Conservation (phyloP, 2,329 filamentous ascomycete genomes). For the Scolecobasidium constrictum region DNA sequence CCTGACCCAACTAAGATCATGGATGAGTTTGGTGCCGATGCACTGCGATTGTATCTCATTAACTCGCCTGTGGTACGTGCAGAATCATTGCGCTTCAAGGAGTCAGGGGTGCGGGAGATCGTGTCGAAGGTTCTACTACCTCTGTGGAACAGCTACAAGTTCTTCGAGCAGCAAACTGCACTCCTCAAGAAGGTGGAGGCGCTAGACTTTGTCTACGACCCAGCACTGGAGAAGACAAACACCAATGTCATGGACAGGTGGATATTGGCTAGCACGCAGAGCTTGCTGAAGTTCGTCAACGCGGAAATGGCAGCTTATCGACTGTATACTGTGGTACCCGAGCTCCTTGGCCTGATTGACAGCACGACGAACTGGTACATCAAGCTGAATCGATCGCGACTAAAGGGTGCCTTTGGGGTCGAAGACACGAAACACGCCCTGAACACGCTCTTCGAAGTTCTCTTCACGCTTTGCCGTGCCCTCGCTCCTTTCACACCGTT, state of each 20-base stretch:
- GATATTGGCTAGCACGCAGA: constrained; percentile 89
- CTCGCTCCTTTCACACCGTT: constrained; percentile 94
- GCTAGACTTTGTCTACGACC: constrained; percentile 69
- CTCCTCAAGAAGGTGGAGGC: constrained; percentile 77
- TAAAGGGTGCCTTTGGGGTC: constrained; percentile 81
- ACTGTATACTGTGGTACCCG: constrained; percentile 79
- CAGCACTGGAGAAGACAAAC: constrained; percentile 62
- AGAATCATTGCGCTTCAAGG: constrained; percentile 84
- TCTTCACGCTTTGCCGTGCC: constrained; percentile 78
- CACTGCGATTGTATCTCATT: constrained; percentile 88
- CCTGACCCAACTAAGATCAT: constrained; percentile 78
- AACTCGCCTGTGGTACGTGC: constrained; percentile 92
- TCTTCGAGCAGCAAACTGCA: constrained; percentile 81
- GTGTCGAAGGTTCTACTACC: constrained; percentile 84
- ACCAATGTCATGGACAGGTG: constrained; percentile 92
- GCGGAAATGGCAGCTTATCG: constrained; percentile 72
- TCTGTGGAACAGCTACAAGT: constrained; percentile 94
- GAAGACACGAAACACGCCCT: constrained; percentile 83
- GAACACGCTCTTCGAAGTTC: constrained; percentile 87
- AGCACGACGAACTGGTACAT: constrained; percentile 99
- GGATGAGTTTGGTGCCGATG: constrained; percentile 81
- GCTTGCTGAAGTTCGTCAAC: constrained; percentile 82
- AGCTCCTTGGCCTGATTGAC: constrained; percentile 73
- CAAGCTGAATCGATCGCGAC: constrained; percentile 78
- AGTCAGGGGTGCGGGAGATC: constrained; percentile 86